Conservation (phyloP, 176 grass and related monocot genomes). For the Carex pumila region DNA sequence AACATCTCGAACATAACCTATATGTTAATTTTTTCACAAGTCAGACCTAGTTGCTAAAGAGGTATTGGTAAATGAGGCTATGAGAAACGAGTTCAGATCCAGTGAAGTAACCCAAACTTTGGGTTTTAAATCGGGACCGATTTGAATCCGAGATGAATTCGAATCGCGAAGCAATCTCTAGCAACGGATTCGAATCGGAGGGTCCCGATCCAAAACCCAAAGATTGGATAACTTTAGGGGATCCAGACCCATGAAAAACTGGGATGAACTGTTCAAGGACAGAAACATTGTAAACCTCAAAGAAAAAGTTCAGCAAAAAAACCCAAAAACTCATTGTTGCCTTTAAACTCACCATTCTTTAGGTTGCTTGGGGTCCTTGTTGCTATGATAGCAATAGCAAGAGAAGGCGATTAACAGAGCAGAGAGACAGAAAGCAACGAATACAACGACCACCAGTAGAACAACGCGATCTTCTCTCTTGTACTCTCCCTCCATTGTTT, state of each 20-base stretch:
- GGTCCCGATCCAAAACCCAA: no score
- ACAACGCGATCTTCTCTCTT: slow-evolving; percentile 63
- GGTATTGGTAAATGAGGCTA: background rate
- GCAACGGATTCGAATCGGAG: no score
- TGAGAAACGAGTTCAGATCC: background rate
- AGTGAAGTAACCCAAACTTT: no score
- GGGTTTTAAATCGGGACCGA: no score
- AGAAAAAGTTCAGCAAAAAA: background rate
- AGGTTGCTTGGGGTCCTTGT: slow-evolving; percentile 81
- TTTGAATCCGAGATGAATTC: no score
- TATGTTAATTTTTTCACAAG: background rate
- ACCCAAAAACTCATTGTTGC: background rate
- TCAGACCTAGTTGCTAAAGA: slow-evolving; percentile 1
- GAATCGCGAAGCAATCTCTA: no score
- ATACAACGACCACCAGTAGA: slow-evolving; percentile 74
- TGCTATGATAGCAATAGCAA: slow-evolving; percentile 98
- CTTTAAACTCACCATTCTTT: slow-evolving; percentile 24
- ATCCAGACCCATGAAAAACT: background rate
- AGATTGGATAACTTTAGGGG: no score
- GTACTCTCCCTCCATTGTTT: slow-evolving; percentile 38
- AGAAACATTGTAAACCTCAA: background rate
- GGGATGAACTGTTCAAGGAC: background rate
- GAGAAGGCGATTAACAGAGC: slow-evolving; percentile 76
- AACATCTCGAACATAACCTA: background rate
- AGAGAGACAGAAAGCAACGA: slow-evolving; percentile 66